Evolutionary conservation across 2,329 filamentous ascomycete genomes (phyloP).

Genomic region (Hawksworthiomyces lignivorus): DNA sequence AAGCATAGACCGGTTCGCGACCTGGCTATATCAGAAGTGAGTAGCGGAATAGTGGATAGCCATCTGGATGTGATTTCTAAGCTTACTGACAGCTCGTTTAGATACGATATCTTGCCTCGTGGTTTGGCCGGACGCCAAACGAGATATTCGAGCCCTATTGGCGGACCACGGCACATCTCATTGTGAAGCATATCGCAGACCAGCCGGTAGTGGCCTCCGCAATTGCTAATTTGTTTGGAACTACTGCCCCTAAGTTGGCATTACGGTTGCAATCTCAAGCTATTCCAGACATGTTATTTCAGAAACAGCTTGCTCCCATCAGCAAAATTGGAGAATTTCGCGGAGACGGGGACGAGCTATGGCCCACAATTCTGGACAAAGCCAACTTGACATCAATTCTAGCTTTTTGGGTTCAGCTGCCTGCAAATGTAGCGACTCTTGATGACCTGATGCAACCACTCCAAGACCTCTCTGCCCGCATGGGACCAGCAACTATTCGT

Average conservation of each 20-base stretch:
- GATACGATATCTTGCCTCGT: slow-evolving; percentile 63
- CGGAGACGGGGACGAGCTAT: slow-evolving; percentile 54
- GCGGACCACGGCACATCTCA: slow-evolving; percentile 72
- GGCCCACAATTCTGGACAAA: slow-evolving; percentile 45
- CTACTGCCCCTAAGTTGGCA: slow-evolving; percentile 67
- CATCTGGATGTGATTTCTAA: not conserved
- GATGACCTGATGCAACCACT: slow-evolving; percentile 13
- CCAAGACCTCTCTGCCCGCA: slow-evolving; percentile 8
- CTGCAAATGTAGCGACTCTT: slow-evolving; percentile 7
- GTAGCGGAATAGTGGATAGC: not conserved
- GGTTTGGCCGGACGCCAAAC: slow-evolving; percentile 52
- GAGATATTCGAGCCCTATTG: slow-evolving; percentile 81
- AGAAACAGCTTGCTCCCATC: slow-evolving; percentile 56
- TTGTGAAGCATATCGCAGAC: slow-evolving; percentile 71
- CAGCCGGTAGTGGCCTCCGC: slow-evolving; percentile 76
- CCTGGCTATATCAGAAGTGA: slow-evolving; percentile 11
- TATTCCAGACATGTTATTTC: slow-evolving; percentile 77
- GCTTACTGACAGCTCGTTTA: slow-evolving; percentile 10
- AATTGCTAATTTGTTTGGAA: slow-evolving; percentile 72
- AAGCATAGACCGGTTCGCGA: slow-evolving; percentile 9
- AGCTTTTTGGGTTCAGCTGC: slow-evolving; percentile 26
- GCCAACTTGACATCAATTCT: slow-evolving; percentile 51
- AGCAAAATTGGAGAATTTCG: slow-evolving; percentile 72
- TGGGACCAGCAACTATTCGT: slow-evolving; percentile 12
- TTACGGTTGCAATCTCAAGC: slow-evolving; percentile 71